Percentiles rank a stretch among this genome's conserved stretches.
phyloP scores from a whole-genome alignment of 495 filamentous ascomycete genomes.

The Stereocaulon alpinum region DNA sequence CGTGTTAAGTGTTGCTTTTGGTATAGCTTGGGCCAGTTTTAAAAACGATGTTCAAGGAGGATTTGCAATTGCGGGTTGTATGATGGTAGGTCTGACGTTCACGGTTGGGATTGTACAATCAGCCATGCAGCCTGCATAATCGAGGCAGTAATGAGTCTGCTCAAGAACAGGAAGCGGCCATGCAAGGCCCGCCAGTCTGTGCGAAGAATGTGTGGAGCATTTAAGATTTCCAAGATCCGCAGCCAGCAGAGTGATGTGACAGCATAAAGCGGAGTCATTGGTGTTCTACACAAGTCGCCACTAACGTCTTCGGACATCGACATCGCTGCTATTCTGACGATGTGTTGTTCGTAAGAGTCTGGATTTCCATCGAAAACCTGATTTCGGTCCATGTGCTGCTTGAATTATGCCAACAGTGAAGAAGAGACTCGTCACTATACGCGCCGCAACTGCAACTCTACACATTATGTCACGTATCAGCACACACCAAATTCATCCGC shows the following conservation, averaged over 20 bases:
- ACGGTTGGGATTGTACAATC: conserved; percentile 10
- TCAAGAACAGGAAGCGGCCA: background rate
- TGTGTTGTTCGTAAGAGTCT: background rate
- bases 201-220: too few relatives aligned
- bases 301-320: background rate
- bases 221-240: too few relatives aligned
- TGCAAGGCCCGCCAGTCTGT: too few relatives aligned
- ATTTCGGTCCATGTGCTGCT: conserved; percentile 8
- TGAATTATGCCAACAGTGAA: conserved; percentile 13
- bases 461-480: background rate
- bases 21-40: conserved; percentile 5
- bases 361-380: background rate
- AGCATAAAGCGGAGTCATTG: too few relatives aligned
- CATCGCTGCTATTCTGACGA: background rate
- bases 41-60: conserved; percentile 18
- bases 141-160: background rate
- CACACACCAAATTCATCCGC: background rate
- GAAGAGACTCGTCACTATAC: conserved; percentile 8
- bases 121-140: conserved; percentile 4
- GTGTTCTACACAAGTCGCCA: too few relatives aligned
- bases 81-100: conserved; percentile 9
- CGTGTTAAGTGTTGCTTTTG: conserved; percentile 4
- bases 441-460: background rate
- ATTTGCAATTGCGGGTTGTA: conserved; percentile 6
- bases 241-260: too few relatives aligned